phyloP scores from a whole-genome alignment of 805 yeast species.

The Ogataea degrootiae region DNA sequence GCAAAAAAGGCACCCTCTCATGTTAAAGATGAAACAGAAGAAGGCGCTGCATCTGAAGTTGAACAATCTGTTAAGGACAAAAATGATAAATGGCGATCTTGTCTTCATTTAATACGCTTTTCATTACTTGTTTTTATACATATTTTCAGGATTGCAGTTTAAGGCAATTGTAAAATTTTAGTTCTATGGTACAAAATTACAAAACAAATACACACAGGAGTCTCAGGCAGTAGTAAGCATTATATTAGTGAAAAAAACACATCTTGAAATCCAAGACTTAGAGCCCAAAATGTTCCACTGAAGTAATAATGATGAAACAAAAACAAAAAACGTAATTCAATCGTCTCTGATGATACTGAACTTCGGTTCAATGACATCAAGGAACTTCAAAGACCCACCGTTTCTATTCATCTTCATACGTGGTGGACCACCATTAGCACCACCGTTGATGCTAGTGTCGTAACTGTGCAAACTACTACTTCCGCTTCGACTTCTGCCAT shows the following conservation, averaged over 20 bases:
- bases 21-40: neutral
- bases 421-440: conserved; percentile 54
- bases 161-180: too few relatives aligned
- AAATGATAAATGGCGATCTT: neutral
- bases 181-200: too few relatives aligned
- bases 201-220: too few relatives aligned
- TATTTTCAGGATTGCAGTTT: too few relatives aligned
- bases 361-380: conserved; percentile 19
- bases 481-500: conserved; percentile 35
- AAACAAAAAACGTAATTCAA: neutral
- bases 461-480: conserved; percentile 45
- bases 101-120: too few relatives aligned
- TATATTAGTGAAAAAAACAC: too few relatives aligned
- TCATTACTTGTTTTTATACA: too few relatives aligned
- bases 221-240: too few relatives aligned
- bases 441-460: conserved; percentile 30
- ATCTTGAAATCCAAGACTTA: too few relatives aligned
- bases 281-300: neutral
- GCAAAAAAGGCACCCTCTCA: neutral
- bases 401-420: conserved; percentile 43
- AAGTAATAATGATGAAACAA: neutral
- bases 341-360: conserved; percentile 15
- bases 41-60: neutral
- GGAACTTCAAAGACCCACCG: conserved; percentile 64
- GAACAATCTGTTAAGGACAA: neutral